Evolutionary conservation across 352 stramenopile species (phyloP).

Genomic region (Pythium plurisporium): DNA sequence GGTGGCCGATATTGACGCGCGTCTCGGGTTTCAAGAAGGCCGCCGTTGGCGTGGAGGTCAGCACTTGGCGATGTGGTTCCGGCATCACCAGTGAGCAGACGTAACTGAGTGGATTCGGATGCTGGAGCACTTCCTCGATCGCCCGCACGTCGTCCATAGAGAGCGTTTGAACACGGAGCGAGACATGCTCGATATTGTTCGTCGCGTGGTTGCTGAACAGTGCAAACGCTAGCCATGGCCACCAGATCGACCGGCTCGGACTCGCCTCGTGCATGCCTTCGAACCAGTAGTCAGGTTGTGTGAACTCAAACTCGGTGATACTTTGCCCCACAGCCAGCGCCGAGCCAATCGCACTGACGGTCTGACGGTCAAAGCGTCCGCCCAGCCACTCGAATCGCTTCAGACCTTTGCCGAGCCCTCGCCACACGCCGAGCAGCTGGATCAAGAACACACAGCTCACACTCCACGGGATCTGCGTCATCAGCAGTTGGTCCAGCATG

Average conservation of each 20-base stretch:
- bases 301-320: not conserved
- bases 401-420: too few species aligned
- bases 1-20: too few species aligned
- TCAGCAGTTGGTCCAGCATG: too few species aligned
- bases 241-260: not conserved
- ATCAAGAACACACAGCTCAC: too few species aligned
- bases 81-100: not conserved
- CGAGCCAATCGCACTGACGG: not conserved
- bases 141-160: not conserved
- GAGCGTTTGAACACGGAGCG: not conserved
- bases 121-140: not conserved
- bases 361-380: too few species aligned
- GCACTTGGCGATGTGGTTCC: too few species aligned
- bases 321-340: not conserved
- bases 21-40: too few species aligned
- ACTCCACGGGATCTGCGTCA: too few species aligned
- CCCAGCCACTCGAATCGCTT: too few species aligned
- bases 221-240: constrained; percentile 6
- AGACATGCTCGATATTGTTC: not conserved
- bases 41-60: too few species aligned
- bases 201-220: not conserved
- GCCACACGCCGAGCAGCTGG: too few species aligned
- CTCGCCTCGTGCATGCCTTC: not conserved
- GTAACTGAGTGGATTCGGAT: not conserved
- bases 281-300: too few species aligned